Evolutionary conservation across 768 basidiomycete species (phyloP).

Genomic region (Suillus brevipes): DNA sequence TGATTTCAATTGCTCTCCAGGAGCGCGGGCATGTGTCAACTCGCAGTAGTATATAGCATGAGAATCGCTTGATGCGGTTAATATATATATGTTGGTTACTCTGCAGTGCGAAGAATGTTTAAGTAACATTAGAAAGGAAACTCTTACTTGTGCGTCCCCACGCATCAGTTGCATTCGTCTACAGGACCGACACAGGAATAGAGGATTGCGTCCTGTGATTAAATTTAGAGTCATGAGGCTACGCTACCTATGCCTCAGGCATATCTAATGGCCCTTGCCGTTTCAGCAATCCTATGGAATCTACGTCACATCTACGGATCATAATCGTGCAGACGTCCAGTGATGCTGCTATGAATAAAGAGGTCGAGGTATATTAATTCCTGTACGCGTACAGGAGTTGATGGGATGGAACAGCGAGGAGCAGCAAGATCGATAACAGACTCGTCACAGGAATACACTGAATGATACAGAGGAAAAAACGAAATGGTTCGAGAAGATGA

Average conservation of each 20-base stretch:
- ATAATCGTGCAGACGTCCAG: not conserved
- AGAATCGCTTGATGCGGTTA: not conserved
- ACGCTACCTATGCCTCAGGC: not conserved
- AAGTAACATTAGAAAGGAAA: conserved; percentile 39
- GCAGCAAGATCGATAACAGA: not conserved
- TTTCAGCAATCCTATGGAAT: not conserved
- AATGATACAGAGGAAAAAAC: not conserved
- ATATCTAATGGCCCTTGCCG: not conserved
- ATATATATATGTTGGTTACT: not conserved
- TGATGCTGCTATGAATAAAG: not conserved
- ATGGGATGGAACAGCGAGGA: not conserved
- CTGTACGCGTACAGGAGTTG: not conserved
- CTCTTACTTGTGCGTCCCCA: not conserved
- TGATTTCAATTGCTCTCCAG: not conserved
- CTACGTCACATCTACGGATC: not conserved
- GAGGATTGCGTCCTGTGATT: not conserved
- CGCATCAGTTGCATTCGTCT: not conserved
- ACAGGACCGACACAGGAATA: not conserved
- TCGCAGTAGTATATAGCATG: not conserved
- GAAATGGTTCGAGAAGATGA: not conserved
- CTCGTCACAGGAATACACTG: not conserved
- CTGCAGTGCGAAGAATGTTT: conserved; percentile 45
- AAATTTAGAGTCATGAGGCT: not conserved
- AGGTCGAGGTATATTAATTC: not conserved
- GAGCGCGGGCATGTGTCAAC: not conserved